Evolutionary conservation across 208 protist genomes (phyloP), one percentile per base, ranked within the genome.

Genomic region (Crithidia sp.): DNA sequence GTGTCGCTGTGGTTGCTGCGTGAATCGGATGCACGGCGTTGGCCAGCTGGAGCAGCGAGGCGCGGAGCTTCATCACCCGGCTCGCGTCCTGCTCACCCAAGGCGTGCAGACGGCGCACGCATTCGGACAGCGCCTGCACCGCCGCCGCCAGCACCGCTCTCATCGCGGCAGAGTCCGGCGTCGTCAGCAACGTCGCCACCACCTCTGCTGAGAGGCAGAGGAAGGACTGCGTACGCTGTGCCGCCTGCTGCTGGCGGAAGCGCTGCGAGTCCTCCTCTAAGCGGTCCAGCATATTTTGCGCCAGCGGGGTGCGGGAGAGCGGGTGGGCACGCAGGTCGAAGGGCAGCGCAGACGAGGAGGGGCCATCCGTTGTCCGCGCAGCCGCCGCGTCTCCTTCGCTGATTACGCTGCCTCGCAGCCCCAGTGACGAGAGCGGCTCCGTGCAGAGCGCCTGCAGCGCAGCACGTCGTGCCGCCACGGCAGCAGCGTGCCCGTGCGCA

Each of bases 221-320:
- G 56, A 94, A 76, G 39, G 67, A 74, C 57, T 71, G 67, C 7
- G 67, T 52, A 6, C 69, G 55, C 55, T 82, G 74, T 41, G 83
- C 44, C 57, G 75, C 71, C 72, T 86, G 76, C 72, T 92, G 78
- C 5, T 72, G 39, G n/a, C 79, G 77, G 76, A 90, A 97, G 55
- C 81, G 74, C 41, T 44, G 50, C 12, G 88, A 82, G 77, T 97
- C 93, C 39, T 89, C 81, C 59, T 91, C 84, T 16, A 97, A 71
- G 3, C 93, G 83, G 43, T 84, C 74, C 57, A 95, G 83, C 90
- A 97, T 93, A 67, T 83, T 80, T 60, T 85, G 65, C 43, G 86
- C 88, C 44, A 97, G 76, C 7, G 82, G 86, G 2, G 88, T 73
- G 44, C 70, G 67, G 13, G 85, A 76, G 47, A 79, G 73, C 6